Evolutionary conservation across 257 asterid species (phyloP).

Genomic region (Nicotiana tomentosiformis): DNA sequence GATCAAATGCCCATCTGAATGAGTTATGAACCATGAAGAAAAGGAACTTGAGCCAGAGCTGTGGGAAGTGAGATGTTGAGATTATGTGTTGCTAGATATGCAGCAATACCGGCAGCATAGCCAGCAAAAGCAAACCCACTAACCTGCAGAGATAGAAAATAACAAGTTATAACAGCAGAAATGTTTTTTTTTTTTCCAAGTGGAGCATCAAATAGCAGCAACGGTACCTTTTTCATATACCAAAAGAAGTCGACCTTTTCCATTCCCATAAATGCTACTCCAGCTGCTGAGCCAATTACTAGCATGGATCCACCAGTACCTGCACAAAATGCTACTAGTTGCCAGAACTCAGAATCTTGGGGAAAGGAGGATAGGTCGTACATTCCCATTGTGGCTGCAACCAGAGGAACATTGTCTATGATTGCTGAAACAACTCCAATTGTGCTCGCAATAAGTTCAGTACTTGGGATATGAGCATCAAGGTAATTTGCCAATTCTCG

Average conservation of each 20-base stretch:
- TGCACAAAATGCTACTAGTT: slow-evolving; percentile 85
- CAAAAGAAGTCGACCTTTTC: slow-evolving; percentile 95
- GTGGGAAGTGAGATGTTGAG: slow-evolving; percentile 55
- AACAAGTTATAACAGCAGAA: background rate
- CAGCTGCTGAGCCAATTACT: slow-evolving; percentile 94
- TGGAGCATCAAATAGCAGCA: background rate
- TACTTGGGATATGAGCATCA: slow-evolving; percentile 61
- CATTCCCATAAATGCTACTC: slow-evolving; percentile 98
- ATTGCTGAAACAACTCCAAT: slow-evolving; percentile 90
- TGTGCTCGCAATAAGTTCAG: slow-evolving; percentile 79
- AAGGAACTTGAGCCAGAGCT: slow-evolving; percentile 71
- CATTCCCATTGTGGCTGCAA: slow-evolving; percentile 99
- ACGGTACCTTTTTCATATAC: slow-evolving; percentile 73
- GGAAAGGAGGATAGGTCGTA: slow-evolving; percentile 78
- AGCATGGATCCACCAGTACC: slow-evolving; percentile 99
- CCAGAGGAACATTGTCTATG: slow-evolving; percentile 92
- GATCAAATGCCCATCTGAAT: background rate
- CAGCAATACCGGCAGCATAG: slow-evolving; percentile 89
- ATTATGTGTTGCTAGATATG: slow-evolving; percentile 76
- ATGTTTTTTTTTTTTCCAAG: background rate
- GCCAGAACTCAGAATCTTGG: slow-evolving; percentile 93
- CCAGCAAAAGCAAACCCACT: slow-evolving; percentile 99
- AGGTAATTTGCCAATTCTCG: slow-evolving; percentile 92
- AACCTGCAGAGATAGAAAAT: slow-evolving; percentile 42
- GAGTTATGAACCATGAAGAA: slow-evolving; percentile 54